Evolutionary conservation across 75 land plant genomes (phyloP), one percentile per base, ranked within the genome.

Genomic region (Picea sitchensis): DNA sequence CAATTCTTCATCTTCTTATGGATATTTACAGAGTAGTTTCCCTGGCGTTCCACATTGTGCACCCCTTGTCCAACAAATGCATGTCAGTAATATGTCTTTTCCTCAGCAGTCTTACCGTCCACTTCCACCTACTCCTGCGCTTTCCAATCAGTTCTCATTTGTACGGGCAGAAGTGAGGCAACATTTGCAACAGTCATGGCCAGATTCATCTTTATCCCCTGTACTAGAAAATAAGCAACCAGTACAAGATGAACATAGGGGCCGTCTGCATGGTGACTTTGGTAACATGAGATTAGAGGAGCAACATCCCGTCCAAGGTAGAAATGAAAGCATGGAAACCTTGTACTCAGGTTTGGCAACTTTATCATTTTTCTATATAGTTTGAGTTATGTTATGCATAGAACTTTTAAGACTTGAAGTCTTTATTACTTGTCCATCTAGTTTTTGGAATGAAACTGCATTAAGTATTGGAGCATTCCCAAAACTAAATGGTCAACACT

Each of bases 121-220:
- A 30, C 84, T 74, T 21, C 87, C 81, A 18, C 83, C 87, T 23
- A 76, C 78, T 30, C 58, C 65, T 64, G 32, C 80, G 63, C 81
- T 83, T 57, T 80, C 93, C 82, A 87, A 83, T 87, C 90, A 91
- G 34, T 91, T 88, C 65, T 86, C 93, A 15, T 91, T 82, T 83
- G 79, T 85, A 62, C 84, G 83, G 15, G 73, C 79, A 67, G 86
- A 86, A 44, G 65, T 78, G 26, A 77, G 76, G 14, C 88, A 83
- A 13, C 76, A 76, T 32, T 11, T 58, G 30, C 83, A 81, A 9
- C 59, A 88, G 23, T 51, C 20, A 12, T 74, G 84, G 81, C 81
- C 62, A 38, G 80, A 75, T 20, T 56, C 65, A 32, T 79, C 84
- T 20, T 81, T 80, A 9, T 82, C 64, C 26, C 30, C 84, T 15